Percentiles rank a stretch among this genome's conserved stretches.
phyloP scores from a whole-genome alignment of 352 stramenopile genomes.

The Pythium sukuiense region DNA sequence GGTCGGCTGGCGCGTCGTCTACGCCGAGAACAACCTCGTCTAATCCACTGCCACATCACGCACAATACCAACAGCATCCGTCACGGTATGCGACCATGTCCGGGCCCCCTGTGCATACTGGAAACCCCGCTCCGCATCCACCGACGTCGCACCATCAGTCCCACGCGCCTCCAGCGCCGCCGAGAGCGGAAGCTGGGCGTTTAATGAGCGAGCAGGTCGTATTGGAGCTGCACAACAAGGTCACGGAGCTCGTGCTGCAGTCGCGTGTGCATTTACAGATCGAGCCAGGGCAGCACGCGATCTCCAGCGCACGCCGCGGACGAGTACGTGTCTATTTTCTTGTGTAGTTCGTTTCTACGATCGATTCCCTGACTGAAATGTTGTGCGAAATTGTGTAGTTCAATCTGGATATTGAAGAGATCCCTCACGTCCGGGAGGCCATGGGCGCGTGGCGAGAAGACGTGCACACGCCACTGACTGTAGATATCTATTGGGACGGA shows the following conservation, averaged over 20 bases:
- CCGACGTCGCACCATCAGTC: conserved; percentile 7
- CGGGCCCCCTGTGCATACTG: background rate
- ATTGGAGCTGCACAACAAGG: conserved; percentile 84
- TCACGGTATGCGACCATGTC: conserved; percentile 15
- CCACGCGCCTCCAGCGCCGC: conserved; percentile 7
- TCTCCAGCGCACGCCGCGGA: conserved; percentile 48
- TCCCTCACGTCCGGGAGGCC: conserved; percentile 58
- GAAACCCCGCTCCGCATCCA: conserved; percentile 17
- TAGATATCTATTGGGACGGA: conserved; percentile 69
- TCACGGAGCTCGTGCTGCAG: conserved; percentile 78
- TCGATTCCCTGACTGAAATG: background rate
- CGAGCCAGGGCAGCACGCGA: conserved; percentile 38
- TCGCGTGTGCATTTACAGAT: conserved; percentile 71
- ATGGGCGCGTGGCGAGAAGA: conserved; percentile 74
- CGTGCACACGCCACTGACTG: conserved; percentile 60
- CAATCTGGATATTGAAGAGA: conserved; percentile 85
- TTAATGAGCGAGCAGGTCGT: conserved; percentile 85
- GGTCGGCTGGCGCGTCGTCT: conserved; percentile 20
- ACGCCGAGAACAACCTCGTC: conserved; percentile 15
- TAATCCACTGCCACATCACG: conserved; percentile 14
- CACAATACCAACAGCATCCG: background rate
- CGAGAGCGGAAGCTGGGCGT: conserved; percentile 44
- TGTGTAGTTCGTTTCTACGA: background rate
- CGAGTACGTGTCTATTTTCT: conserved; percentile 38
- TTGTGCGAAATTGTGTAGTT: conserved; percentile 37